Base-by-base conservation (phyloP, 169 alveolate genomes). In the Ophryocystis elektroscirrha region DNA sequence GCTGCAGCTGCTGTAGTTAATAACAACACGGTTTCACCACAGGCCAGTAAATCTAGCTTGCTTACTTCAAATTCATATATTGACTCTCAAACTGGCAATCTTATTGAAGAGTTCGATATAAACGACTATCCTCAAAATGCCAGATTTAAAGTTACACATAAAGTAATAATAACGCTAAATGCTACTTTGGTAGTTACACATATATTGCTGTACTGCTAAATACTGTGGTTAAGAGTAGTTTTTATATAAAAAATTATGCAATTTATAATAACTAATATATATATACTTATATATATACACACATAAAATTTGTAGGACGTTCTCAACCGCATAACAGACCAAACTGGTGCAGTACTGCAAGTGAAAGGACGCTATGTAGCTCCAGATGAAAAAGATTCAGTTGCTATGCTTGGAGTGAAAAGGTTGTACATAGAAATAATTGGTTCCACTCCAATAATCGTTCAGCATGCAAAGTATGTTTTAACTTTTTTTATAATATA, bases 111-210 rank as follows among this genome's bases (percentile, higher is more conserved):
- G 26, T 74, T 82, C 45, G 84, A 75, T 51, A 82, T 82, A 51
- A 82, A 82, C 69, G 81, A 78, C 53, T 82, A 75, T 56, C 86
- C 91, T n/a, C 83, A 78, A 27, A 58, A 63, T 42, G 89, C 83
- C 5, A 71, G 91, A 24, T 63, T 53, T 53, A 78, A 74, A 57
- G 60, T 81, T 22, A 77, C 86, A 27, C 78, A 81, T 64, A 71
- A 69, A 56, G 78, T 61, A 5, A 37, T n/a, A n/a, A n/a, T n/a
- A n/a, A n/a, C n/a, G n/a, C n/a, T n/a, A n/a, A n/a, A n/a, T n/a
- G n/a, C n/a, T n/a, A n/a, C n/a, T n/a, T n/a, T n/a, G n/a, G n/a
- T n/a, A n/a, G n/a, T n/a, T n/a, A n/a, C n/a, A n/a, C n/a, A n/a
- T n/a, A n/a, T n/a, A n/a, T n/a, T n/a, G n/a, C n/a, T n/a, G n/a